Evolutionary conservation across 148 eudicot genomes (phyloP).

Genomic region (Silene uniflora): DNA sequence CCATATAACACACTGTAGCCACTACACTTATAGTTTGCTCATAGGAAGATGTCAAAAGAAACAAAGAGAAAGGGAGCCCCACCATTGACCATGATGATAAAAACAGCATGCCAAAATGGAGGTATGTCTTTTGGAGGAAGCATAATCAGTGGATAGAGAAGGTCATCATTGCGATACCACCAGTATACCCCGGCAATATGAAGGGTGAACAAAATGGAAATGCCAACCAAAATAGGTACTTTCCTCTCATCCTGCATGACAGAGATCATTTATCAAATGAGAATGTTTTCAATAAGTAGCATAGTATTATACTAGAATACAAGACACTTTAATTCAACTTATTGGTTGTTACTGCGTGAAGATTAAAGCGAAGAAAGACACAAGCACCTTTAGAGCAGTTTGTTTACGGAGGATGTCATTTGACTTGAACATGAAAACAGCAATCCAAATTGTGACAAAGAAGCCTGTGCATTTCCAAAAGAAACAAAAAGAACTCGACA

Average conservation of each 20-base stretch:
- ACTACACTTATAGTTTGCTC: not conserved
- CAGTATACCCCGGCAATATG: slow-evolving; percentile 87
- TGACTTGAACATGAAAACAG: slow-evolving; percentile 88
- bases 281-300: not conserved
- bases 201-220: slow-evolving; percentile 52
- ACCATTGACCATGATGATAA: slow-evolving; percentile 56
- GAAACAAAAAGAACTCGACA: not conserved
- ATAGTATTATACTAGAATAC: not conserved
- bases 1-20: not conserved
- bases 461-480: slow-evolving; percentile 53
- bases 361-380: slow-evolving; percentile 1
- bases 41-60: not conserved
- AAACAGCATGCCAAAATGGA: slow-evolving; percentile 96
- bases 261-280: not conserved
- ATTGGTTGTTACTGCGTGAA: too few relatives aligned
- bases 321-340: not conserved
- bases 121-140: slow-evolving; percentile 94
- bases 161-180: slow-evolving; percentile 80
- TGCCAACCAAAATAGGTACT: slow-evolving; percentile 58
- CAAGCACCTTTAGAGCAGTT: slow-evolving; percentile 85
- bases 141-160: slow-evolving; percentile 74
- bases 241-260: slow-evolving; percentile 86
- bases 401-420: slow-evolving; percentile 88
- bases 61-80: slow-evolving; percentile 9
- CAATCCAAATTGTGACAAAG: slow-evolving; percentile 76